Base-by-base conservation (phyloP, 495 filamentous ascomycete species). In the Lasiosphaeris hirsuta region DNA sequence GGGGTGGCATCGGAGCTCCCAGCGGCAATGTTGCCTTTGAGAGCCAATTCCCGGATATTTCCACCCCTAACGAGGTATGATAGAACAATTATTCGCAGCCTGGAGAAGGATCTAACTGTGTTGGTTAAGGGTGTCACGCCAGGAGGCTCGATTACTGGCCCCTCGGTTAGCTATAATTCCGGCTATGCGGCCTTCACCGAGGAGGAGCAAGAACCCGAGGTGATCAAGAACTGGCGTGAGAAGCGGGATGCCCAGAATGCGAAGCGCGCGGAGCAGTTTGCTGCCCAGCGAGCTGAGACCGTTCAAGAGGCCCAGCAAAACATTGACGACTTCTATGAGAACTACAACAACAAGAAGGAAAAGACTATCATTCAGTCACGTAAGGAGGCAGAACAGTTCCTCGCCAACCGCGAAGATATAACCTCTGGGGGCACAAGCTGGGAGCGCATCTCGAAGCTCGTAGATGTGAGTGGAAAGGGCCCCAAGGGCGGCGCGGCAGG, bases 271-370 rank as follows among this genome's bases (percentile, higher is more conserved):
- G 84, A 92, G 69, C 78, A 88, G 63, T 90, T 90, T 39, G 81
- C 83, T 33, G 75, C 82, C 46, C 88, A 89, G 72, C 95, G 95
- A 67, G 80, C 77, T 30, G 83, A 91, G 69, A 96, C 90, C 7
- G 74, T 96, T 66, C 83, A 86, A 70, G 89, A 89, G 60, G 95
- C 95, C 38, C 90, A 87, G 57, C 79, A 88, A 63, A 88, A 91
- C 69, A 92, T 97, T 56, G 94, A 99, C 65, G 95, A 96, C 65
- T 99, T 99, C 79, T 99, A 99, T 78, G 91, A 96, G 70, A 96
- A 96, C 70, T 99, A 99, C 82, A 96, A 96, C 76, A 86, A 86
- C 68, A 96, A 96, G 77, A 90, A 92, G 65, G 94, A 97, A 63
- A 97, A 97, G 81, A 80, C 73, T 54, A 84, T 96, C 60, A 81